A percentile compares a stretch with the other conserved stretches of the same genome.
phyloP scores from a whole-genome alignment of 2,329 filamentous ascomycete species.

The Aureobasidium sp. region DNA sequence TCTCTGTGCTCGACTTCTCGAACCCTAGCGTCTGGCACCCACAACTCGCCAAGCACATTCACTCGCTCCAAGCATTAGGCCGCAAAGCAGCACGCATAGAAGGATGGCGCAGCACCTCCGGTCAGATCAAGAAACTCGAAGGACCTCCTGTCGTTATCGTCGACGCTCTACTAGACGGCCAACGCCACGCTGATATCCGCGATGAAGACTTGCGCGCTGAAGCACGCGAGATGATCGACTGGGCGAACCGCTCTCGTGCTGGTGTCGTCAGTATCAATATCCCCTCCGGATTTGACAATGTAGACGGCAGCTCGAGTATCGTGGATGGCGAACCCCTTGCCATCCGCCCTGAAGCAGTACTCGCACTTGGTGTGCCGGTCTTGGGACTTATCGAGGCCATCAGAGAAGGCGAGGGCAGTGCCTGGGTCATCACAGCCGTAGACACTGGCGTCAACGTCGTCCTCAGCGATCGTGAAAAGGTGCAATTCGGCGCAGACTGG shows the following conservation, averaged over 20 bases:
- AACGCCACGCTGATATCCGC: slow-evolving; percentile 80
- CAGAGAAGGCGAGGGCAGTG: slow-evolving; percentile 46
- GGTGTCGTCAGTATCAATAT: slow-evolving; percentile 82
- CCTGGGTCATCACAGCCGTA: slow-evolving; percentile 73
- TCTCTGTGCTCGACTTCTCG: slow-evolving; percentile 79
- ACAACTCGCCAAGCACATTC: slow-evolving; percentile 70
- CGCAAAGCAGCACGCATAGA: slow-evolving; percentile 55
- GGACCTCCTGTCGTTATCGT: slow-evolving; percentile 71
- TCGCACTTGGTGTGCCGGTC: slow-evolving; percentile 81
- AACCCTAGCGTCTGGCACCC: slow-evolving; percentile 73
- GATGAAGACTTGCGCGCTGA: slow-evolving; percentile 67
- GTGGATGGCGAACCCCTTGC: slow-evolving; percentile 71
- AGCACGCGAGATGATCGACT: slow-evolving; percentile 83
- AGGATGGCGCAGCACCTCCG: slow-evolving; percentile 50
- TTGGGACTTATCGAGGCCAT: slow-evolving; percentile 73
- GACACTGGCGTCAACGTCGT: slow-evolving; percentile 82
- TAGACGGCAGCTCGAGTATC: slow-evolving; percentile 56
- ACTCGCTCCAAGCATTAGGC: slow-evolving; percentile 58
- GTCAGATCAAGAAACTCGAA: slow-evolving; percentile 45
- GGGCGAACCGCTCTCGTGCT: slow-evolving; percentile 82
- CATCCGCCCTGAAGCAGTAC: slow-evolving; percentile 71
- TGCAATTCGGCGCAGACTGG: slow-evolving; percentile 86
- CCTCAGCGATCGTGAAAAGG: slow-evolving; percentile 74
- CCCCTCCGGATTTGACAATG: slow-evolving; percentile 78
- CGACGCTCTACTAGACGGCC: slow-evolving; percentile 80